Base-by-base conservation (phyloP, 441 rosid species). In the Sinapis alba region DNA sequence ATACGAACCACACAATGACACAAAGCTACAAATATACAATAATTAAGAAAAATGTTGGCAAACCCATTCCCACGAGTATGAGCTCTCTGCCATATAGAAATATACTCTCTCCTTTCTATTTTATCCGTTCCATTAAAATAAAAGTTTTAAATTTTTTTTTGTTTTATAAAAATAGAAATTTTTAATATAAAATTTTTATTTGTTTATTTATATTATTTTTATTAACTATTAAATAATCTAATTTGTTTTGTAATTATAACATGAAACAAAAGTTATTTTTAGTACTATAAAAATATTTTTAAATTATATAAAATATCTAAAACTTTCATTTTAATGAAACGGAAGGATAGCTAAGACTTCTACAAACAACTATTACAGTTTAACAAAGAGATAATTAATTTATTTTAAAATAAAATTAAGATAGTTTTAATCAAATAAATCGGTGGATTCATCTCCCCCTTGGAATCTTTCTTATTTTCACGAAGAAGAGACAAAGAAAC, bases 401-500 rank as follows among this genome's bases (percentile, higher is more conserved):
- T 45, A 45, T 3, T 43, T 45, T 15, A 5, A 0, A 6, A 28
- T 5, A 6, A 28, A 28, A 28, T 38, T 65, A 59, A 60, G 43
- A 5, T 34, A 61, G 4, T 59, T 45, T n/a, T 15, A 60, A 18
- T 32, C 0, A 75, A 62, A 20, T 4, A 26, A 62, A 62, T 69
- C 13, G 71, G 71, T 56, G 53, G 66, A 62, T 69, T 64, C 60
- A 70, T 63, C 43, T 77, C 21, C 63, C 69, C 62, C 73, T 65
- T 71, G 50, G 77, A 71, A 78, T 72, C 80, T 72, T 72, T 73
- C 77, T 78, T 71, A 64, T 66, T 72, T 59, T 20, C 21, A 72
- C 77, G 65, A 61, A 45, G 73, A 72, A 72, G 38, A 50, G 69
- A 78, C 77, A 78, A 72, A 36, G 69, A 66, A 72, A 59, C 80